phyloP scores from a whole-genome alignment of 1,284 basidiomycete species.

The Kwoniella shivajii region DNA sequence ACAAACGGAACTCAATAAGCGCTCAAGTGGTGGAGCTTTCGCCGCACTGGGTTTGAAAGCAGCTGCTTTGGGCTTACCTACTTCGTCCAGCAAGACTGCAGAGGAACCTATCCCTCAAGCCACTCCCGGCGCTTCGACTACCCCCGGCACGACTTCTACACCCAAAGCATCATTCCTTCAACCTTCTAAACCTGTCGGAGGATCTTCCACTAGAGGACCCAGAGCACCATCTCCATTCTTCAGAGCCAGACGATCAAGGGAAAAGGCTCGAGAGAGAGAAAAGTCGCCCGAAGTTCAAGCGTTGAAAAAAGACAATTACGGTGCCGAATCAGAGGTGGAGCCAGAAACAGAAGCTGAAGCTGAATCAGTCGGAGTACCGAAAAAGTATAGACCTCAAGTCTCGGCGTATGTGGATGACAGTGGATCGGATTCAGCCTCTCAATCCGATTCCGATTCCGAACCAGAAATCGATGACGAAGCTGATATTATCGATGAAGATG shows the following conservation, averaged over 20 bases:
- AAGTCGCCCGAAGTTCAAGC: slow-evolving; percentile 70
- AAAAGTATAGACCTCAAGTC: slow-evolving; percentile 54
- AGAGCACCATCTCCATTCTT: slow-evolving; percentile 53
- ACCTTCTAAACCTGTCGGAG: slow-evolving; percentile 38
- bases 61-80: slow-evolving; percentile 24
- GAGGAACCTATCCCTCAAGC: neutral
- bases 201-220: slow-evolving; percentile 11
- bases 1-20: slow-evolving; percentile 10
- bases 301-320: slow-evolving; percentile 67
- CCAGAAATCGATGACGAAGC: slow-evolving; percentile 54
- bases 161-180: slow-evolving; percentile 27
- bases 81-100: slow-evolving; percentile 15
- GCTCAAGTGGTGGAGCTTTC: slow-evolving; percentile 35
- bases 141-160: neutral
- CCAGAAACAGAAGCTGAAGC: slow-evolving; percentile 8
- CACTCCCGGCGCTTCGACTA: too few relatives aligned
- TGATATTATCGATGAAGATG: slow-evolving; percentile 42
- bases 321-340: slow-evolving; percentile 61
- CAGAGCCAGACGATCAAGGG: slow-evolving; percentile 45
- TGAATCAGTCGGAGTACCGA: slow-evolving; percentile 52
- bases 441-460: slow-evolving; percentile 51
- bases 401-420: slow-evolving; percentile 50
- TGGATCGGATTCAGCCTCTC: slow-evolving; percentile 41
- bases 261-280: slow-evolving; percentile 58
- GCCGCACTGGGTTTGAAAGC: slow-evolving; percentile 44